Evolutionary conservation across 176 grass and related monocot genomes (phyloP), one percentile per base, ranked within the genome.

Genomic region (Neostapfia colusana): DNA sequence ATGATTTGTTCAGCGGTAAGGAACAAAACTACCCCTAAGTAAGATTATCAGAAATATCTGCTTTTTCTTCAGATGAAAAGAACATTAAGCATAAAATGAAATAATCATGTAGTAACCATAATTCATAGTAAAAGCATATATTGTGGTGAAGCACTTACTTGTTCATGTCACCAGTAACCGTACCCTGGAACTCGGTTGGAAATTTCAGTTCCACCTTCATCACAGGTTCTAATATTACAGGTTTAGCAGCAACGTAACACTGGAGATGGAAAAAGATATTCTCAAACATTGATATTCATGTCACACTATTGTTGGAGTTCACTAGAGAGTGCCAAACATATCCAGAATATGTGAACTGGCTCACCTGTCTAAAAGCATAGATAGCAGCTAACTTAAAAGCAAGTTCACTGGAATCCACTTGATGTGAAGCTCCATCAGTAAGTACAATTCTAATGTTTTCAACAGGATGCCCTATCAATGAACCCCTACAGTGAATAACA

Each of bases 321-420:
- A 54, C 46, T 62, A 74, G 63, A 82, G 70, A 53, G 34, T 61
- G 44, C 16, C 9, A 20, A 39, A 26, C 50, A 23, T 64, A 55
- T n/a, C 70, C 41, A 85, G 71, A 74, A 74, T 57, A 58, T 62
- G n/a, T 68, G 27, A 74, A 11, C 45, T 62, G 10, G 51, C 45
- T 51, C 64, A 99, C 95, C 89, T 99, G 89, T 92, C 95, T 92
- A 71, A 99, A 92, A 86, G 95, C 95, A 92, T 98, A 98, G 67
- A 98, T 98, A 69, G 95, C 49, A 50, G 95, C 95, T 39, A 98
- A 73, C 74, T 98, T 98, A 72, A 98, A 98, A 69, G 95, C 91
- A 86, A 98, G 91, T 72, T 98, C 95, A 69, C 95, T 98, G 35
- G 95, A 98, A 92, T 98, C 95, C 70, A 98, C 95, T 36, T 85